These are phyloP conservation scores for Dendryphion nanum DNA, from an alignment of 2,329 filamentous ascomycete genomes.

Conservation along the genomic window DNA sequence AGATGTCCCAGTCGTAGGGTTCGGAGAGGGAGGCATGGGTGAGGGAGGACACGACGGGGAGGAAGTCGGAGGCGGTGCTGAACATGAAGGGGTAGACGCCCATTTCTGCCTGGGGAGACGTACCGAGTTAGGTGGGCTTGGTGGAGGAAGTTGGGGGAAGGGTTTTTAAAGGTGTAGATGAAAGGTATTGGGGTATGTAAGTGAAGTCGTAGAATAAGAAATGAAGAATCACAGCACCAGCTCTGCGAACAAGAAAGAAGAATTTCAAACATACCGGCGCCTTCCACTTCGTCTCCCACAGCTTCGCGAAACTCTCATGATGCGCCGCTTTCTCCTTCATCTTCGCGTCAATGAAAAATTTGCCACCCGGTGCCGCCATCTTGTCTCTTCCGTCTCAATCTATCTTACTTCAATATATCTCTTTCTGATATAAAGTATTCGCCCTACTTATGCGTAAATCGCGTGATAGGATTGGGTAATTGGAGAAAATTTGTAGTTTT, in stretches of 20 bases:
- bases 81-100: slow-evolving; percentile 75
- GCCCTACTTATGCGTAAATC: too few species aligned
- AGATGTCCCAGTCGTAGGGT: slow-evolving; percentile 60
- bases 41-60: slow-evolving; percentile 64
- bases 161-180: not conserved
- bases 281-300: slow-evolving; percentile 77
- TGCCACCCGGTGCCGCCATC: slow-evolving; percentile 43
- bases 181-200: slow-evolving; percentile 1
- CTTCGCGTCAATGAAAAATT: slow-evolving; percentile 50
- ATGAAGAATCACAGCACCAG: not conserved
- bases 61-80: slow-evolving; percentile 65
- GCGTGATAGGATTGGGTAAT: too few species aligned
- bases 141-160: not conserved
- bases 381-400: too few species aligned
- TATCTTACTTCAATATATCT: too few species aligned
- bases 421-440: too few species aligned
- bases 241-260: not conserved
- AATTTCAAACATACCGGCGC: slow-evolving; percentile 51
- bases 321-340: slow-evolving; percentile 43
- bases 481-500: too few species aligned
- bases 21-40: slow-evolving; percentile 63
- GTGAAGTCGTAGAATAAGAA: not conserved
- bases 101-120: slow-evolving; percentile 42
- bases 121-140: not conserved
- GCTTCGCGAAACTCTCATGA: slow-evolving; percentile 47